A percentile compares a stretch with the other conserved stretches of the same genome.
Conservation (phyloP, 371 early-diverging fungal genomes). For the Haplosporangium sp. region DNA sequence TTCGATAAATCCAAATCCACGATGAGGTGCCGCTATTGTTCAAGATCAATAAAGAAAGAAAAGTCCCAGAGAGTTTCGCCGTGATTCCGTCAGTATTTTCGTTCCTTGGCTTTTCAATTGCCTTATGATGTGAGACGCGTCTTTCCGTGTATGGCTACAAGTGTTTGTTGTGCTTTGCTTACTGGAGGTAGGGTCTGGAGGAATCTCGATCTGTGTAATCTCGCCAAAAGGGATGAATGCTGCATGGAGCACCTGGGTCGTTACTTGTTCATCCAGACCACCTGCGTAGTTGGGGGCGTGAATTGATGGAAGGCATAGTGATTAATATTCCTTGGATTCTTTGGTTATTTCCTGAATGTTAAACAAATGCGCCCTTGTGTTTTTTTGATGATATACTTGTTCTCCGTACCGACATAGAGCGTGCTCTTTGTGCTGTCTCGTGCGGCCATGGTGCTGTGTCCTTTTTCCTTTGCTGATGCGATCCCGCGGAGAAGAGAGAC, state of each 20-base stretch:
- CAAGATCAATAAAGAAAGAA: slow-evolving; percentile 5
- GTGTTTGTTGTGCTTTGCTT: slow-evolving; percentile 18
- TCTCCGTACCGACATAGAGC: slow-evolving; percentile 62
- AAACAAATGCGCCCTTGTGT: neutral
- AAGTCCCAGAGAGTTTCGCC: neutral
- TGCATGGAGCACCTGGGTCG: slow-evolving; percentile 80
- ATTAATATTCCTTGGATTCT: neutral
- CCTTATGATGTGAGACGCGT: no score
- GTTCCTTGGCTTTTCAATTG: no score
- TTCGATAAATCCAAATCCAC: slow-evolving; percentile 96
- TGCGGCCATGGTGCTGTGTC: slow-evolving; percentile 28
- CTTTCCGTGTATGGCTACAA: neutral
- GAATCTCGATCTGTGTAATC: slow-evolving; percentile 87
- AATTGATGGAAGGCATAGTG: neutral
- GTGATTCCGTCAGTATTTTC: neutral
- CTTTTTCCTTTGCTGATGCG: neutral
- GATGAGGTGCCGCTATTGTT: slow-evolving; percentile 70
- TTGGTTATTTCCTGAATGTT: neutral
- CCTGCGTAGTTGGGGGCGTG: slow-evolving; percentile 57
- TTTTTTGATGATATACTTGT: neutral
- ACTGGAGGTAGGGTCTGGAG: slow-evolving; percentile 81
- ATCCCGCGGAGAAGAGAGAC: no score
- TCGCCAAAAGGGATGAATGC: slow-evolving; percentile 98
- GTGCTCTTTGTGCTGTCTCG: slow-evolving; percentile 62
- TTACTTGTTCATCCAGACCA: slow-evolving; percentile 87